A percentile compares a stretch with the other conserved stretches of the same genome.
Evolutionary conservation across 2,329 filamentous ascomycete genomes (phyloP).

Genomic region (Lasiodiplodia citricola): DNA sequence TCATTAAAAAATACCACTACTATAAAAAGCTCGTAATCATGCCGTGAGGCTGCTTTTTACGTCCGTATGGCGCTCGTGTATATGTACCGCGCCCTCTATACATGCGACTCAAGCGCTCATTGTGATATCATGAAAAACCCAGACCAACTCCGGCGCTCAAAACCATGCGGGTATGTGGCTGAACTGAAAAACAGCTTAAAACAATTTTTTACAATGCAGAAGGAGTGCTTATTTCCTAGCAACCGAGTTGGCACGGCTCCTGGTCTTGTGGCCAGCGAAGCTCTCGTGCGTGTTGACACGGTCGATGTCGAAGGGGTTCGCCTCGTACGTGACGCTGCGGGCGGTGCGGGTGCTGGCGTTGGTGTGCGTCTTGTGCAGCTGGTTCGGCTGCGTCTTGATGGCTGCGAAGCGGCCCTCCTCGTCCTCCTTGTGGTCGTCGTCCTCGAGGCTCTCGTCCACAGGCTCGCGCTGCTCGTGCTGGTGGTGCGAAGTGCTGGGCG

Average conservation of each 20-base stretch:
- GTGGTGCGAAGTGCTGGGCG: background rate
- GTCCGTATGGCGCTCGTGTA: background rate
- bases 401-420: conserved; percentile 37
- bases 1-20: conserved; percentile 1
- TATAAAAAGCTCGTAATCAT: background rate
- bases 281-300: conserved; percentile 56
- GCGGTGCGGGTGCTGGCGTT: conserved; percentile 36
- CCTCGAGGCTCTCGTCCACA: conserved; percentile 28
- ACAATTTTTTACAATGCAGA: background rate
- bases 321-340: conserved; percentile 40
- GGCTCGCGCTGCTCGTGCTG: conserved; percentile 6
- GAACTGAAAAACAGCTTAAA: background rate
- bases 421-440: conserved; percentile 32
- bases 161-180: background rate
- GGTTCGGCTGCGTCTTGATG: conserved; percentile 37
- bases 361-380: conserved; percentile 28
- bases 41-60: background rate
- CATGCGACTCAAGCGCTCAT: background rate
- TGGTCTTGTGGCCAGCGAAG: conserved; percentile 36
- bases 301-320: conserved; percentile 56
- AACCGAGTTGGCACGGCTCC: background rate
- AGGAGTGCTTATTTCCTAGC: background rate
- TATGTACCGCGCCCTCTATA: background rate
- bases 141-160: conserved; percentile 13
- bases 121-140: background rate